Base-by-base conservation (phyloP, 208 protist genomes). In the Trypanosoma brucei region DNA sequence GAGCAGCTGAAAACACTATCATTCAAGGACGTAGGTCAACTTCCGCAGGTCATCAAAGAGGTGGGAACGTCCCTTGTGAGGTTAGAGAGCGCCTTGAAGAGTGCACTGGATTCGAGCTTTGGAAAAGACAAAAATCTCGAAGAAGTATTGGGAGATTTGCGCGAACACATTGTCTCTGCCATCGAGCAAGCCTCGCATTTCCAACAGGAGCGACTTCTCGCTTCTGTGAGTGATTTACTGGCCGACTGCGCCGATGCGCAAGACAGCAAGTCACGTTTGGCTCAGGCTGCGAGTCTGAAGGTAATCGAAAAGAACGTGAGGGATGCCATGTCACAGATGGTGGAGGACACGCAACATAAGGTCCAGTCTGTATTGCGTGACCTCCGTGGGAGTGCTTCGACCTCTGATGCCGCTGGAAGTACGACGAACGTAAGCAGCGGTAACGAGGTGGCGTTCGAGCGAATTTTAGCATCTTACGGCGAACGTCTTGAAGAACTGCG, bases 171-270 rank as follows among this genome's bases (percentile, higher is more conserved):
- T 30, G 62, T 78, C 45, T 68, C 72, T 42, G 78, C 80, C 9
- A 75, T 89, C 37, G 72, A 85, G 55, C 70, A 76, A 54, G 68
- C 80, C 3, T 68, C 77, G 22, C 65, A 59, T 9, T 40, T 70
- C 39, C 82, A 92, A 55, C 79, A 86, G 53, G 80, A 85, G 57
- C 60, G 64, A n/a, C 44, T 92, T 42, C 46, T 55, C 36, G 64
- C 54, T 35, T 50, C 78, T 1, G 38, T 91, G 31, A 60, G 68
- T 30, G 78, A 83, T 13, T 46, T 77, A 48, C 30, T 90, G 0
- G 62, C 64, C 3, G 55, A 72, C 11, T 11, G 11, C 8, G 42
- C 42, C 6, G 11, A 6, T 46, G 42, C 11, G 11, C 42, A 46
- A 11, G 11, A 14, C 8, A 46, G 42, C 11, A 11, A 46, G 42